Evolutionary conservation across 805 yeast species (phyloP), one percentile per base, ranked within the genome.

Genomic region (Scheffersomyces coipomensis): DNA sequence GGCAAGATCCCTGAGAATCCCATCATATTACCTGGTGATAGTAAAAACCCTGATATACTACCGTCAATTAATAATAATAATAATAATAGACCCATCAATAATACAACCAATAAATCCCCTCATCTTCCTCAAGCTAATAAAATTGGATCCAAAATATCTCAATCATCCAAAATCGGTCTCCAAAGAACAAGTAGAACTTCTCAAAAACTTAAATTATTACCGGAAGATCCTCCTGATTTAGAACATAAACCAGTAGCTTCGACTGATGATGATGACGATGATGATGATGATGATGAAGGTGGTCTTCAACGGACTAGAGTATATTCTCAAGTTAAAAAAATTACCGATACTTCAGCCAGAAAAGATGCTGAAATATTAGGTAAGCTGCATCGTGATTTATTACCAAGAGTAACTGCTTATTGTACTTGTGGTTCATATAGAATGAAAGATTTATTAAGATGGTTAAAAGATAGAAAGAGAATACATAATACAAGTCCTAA

Each of bases 371-470:
- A 90, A 57, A 79, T 90, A 36, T 68, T 93, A 42, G 96, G 97
- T 3, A 93, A 90, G 58, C 80, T 81, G 46, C 91, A 85, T 52
- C 68, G 98, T 44, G 85, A 85, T 24, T 65, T 88, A 45, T 72
- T 93, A 40, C 98, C 99, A 3, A 71, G 99, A 45, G 97, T 90
- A 1, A 91, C 98, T 0, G 96, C 97, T 2, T 93, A 89, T 58
- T 91, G 98, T 64, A 91, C 98, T 0, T 89, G 97, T 19, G 90
- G 97, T 22, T 81, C 93, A 18, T 93, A 90, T 56, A 80, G 79
- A 48, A 87, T 93, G 95, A 79, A 85, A 50, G 97, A 89, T 35
- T 67, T 93, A 29, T 72, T 85, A 34, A 71, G 91, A 52, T 91
- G 96, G 90, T 64, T 93, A 37, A 82, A 84, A 52, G 93, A 88